Evolutionary conservation across 2,329 filamentous ascomycete species (phyloP).

Genomic region (Epichloe uncinata): DNA sequence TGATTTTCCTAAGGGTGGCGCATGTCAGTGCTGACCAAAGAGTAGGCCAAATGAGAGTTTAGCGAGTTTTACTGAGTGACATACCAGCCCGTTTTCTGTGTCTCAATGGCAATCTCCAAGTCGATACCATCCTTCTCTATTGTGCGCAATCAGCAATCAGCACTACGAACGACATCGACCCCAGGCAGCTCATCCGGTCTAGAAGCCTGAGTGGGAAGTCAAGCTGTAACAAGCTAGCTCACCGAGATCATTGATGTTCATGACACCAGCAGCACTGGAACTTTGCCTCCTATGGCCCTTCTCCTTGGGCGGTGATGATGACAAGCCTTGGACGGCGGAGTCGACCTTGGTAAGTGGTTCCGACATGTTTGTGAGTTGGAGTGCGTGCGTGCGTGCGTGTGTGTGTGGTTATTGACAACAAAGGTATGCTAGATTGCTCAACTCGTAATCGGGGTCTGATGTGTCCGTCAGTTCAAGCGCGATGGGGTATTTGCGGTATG

Average conservation of each 20-base stretch:
- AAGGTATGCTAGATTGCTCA: not conserved
- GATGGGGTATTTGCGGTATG: not conserved
- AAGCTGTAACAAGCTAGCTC: conserved; percentile 23
- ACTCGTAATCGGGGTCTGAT: not conserved
- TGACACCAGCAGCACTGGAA: conserved; percentile 53
- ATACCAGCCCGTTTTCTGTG: conserved; percentile 80
- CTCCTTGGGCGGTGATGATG: conserved; percentile 54
- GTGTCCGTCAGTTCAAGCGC: not conserved
- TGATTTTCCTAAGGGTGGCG: conserved; percentile 62
- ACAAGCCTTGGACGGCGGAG: conserved; percentile 73
- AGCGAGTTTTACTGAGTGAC: conserved; percentile 16
- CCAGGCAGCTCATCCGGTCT: not conserved
- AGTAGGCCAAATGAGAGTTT: not conserved
- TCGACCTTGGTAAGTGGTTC: conserved; percentile 74
- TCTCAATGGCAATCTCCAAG: conserved; percentile 64
- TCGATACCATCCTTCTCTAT: conserved; percentile 61
- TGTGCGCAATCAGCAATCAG: not conserved
- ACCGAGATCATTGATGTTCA: conserved; percentile 78
- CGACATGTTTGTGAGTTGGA: conserved; percentile 19
- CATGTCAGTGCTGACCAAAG: not conserved
- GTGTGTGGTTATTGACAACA: not conserved
- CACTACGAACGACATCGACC: too few species aligned
- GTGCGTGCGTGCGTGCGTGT: not conserved
- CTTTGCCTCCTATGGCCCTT: conserved; percentile 56
- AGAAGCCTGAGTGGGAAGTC: not conserved